phyloP scores from a whole-genome alignment of 2,329 filamentous ascomycete genomes.

The Fusarium begoniae region DNA sequence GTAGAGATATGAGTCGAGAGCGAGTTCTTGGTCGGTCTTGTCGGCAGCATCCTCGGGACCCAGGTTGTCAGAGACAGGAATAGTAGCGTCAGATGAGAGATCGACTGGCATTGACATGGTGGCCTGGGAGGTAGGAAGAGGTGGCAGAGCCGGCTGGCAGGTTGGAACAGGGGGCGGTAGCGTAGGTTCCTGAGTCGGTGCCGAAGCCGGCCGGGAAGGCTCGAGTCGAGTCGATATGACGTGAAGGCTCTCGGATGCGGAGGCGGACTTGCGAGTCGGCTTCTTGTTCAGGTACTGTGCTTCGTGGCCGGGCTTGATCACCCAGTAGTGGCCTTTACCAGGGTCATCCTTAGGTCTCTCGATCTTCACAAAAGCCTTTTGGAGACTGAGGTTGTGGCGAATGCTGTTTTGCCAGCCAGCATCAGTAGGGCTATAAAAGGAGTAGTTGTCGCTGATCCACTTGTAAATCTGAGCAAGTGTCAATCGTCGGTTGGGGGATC shows the following conservation, averaged over 20 bases:
- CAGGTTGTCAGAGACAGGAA: constrained; percentile 74
- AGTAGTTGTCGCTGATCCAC: constrained; percentile 97
- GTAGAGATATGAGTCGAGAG: constrained; percentile 64
- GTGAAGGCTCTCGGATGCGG: constrained; percentile 65
- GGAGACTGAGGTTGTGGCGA: constrained; percentile 94
- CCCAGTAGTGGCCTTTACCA: constrained; percentile 98
- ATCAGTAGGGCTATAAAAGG: constrained; percentile 85
- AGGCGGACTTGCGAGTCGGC: constrained; percentile 67
- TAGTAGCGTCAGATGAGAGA: constrained; percentile 80
- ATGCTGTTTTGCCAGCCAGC: constrained; percentile 99
- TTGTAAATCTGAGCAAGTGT: constrained; percentile 98
- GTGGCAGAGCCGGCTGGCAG: constrained; percentile 51
- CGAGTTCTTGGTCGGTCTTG: constrained; percentile 53
- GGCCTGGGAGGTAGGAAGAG: constrained; percentile 51
- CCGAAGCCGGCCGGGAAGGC: constrained; percentile 54
- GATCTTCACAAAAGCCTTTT: constrained; percentile 96
- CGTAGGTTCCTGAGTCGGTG: constrained; percentile 55
- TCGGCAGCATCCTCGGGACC: constrained; percentile 61
- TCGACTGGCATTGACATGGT: constrained; percentile 60
- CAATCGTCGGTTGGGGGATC: constrained; percentile 82
- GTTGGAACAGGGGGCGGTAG: constrained; percentile 57
- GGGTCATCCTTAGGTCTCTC: constrained; percentile 96
- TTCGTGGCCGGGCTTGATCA: constrained; percentile 90
- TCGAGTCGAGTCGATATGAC: constrained; percentile 67
- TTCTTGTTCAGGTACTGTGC: constrained; percentile 90